A percentile compares a stretch with the other conserved stretches of the same genome.
These are phyloP conservation scores for Ampelocalamus luodianensis DNA, from an alignment of 176 grass and related monocot species.

Conservation along the genomic window DNA sequence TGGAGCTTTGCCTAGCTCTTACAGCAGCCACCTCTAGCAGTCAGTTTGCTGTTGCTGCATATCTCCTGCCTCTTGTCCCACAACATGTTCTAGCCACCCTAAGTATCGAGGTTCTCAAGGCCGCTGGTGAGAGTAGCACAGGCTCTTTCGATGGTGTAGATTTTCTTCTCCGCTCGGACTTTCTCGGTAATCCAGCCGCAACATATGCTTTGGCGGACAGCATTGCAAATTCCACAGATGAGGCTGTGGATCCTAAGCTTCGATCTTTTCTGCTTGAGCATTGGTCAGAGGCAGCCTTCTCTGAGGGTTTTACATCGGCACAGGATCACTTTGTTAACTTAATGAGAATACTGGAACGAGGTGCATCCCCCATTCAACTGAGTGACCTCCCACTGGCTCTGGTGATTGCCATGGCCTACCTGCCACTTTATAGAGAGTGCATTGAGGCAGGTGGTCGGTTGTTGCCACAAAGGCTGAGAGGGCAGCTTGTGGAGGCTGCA, in stretches of 20 bases:
- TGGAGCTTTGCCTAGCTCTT: conserved; percentile 94
- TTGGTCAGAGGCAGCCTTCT: conserved; percentile 83
- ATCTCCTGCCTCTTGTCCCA: conserved; percentile 84
- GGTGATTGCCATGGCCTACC: conserved; percentile 84
- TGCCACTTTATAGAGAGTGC: conserved; percentile 88
- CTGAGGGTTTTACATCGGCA: conserved; percentile 47
- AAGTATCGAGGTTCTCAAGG: conserved; percentile 88
- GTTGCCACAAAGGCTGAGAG: conserved; percentile 88
- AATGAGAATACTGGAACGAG: conserved; percentile 74
- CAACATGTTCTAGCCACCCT: conserved; percentile 80
- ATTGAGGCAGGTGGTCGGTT: conserved; percentile 55
- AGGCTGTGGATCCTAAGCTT: conserved; percentile 66
- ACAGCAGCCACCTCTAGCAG: conserved; percentile 82
- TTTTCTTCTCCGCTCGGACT: conserved; percentile 82
- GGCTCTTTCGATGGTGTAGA: conserved; percentile 79
- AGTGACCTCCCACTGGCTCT: conserved; percentile 66
- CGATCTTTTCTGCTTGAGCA: conserved; percentile 74
- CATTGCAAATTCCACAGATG: conserved; percentile 69
- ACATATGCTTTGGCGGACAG: conserved; percentile 89
- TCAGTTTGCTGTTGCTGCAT: conserved; percentile 64
- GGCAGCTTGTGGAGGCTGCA: conserved; percentile 88
- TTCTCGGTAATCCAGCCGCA: conserved; percentile 69
- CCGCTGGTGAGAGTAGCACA: conserved; percentile 86
- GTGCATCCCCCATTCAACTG: conserved; percentile 60
- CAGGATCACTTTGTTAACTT: conserved; percentile 82